These are phyloP conservation scores for Cylindrodendrum hubeiense DNA, from an alignment of 2,329 filamentous ascomycete genomes.

Conservation along the genomic window DNA sequence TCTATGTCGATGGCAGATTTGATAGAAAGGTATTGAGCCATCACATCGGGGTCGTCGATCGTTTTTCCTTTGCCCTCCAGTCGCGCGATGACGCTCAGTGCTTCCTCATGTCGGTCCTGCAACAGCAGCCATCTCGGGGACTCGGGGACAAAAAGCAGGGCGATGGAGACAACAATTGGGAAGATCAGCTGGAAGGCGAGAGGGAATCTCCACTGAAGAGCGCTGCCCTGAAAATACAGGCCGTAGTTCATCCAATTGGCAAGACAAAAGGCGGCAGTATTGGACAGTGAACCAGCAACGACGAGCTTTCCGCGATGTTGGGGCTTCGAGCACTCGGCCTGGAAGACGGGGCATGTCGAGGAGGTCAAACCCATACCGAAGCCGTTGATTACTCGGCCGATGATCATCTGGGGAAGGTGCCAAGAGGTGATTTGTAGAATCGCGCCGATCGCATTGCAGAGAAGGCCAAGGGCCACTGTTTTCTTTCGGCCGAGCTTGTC, in stretches of 20 bases:
- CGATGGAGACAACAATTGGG: conserved; percentile 44
- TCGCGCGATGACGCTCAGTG: conserved; percentile 66
- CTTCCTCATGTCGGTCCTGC: conserved; percentile 67
- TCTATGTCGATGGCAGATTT: conserved; percentile 51
- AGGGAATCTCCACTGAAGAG: conserved; percentile 44
- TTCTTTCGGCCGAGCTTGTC: conserved; percentile 50
- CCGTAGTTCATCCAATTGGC: conserved; percentile 62
- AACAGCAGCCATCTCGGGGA: conserved; percentile 65
- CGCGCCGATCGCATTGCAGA: conserved; percentile 50
- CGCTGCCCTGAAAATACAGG: conserved; percentile 50
- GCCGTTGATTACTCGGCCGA: conserved; percentile 56
- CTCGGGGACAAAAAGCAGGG: conserved; percentile 51
- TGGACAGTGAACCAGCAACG: conserved; percentile 55
- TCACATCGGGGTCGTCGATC: conserved; percentile 42
- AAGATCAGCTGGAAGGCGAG: conserved; percentile 53
- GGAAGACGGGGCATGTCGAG: conserved; percentile 51
- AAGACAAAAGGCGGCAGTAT: conserved; percentile 58
- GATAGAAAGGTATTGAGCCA: conserved; percentile 52
- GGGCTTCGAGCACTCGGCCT: conserved; percentile 49
- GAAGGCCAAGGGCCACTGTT: conserved; percentile 47
- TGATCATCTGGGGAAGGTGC: conserved; percentile 55
- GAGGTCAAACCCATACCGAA: conserved; percentile 53
- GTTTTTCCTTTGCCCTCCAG: conserved; percentile 67
- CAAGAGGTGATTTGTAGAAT: conserved; percentile 50
- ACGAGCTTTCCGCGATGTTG: conserved; percentile 59